Conservation (phyloP, 768 basidiomycete species). For the Mrakia blollopis region DNA sequence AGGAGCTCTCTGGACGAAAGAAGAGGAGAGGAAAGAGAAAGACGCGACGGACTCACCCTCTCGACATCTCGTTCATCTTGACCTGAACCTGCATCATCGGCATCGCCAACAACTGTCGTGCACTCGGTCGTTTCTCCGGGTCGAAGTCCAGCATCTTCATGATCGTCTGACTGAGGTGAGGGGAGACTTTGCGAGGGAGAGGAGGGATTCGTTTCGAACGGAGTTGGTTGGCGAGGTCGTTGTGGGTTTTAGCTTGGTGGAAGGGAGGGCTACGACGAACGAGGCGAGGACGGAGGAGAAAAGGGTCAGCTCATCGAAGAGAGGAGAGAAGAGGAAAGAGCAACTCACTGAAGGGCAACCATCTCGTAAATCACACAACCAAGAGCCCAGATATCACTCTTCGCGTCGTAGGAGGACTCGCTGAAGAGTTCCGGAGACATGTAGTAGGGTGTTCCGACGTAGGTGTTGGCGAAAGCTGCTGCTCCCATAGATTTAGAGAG, state of each 20-base stretch:
- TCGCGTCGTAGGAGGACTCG: slow-evolving; percentile 94
- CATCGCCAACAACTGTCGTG: slow-evolving; percentile 14
- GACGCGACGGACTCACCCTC: slow-evolving; percentile 8
- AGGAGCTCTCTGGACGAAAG: not conserved
- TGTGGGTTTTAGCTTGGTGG: slow-evolving; percentile 84
- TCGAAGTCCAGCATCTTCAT: slow-evolving; percentile 31
- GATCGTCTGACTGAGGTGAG: slow-evolving; percentile 25
- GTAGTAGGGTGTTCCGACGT: slow-evolving; percentile 98
- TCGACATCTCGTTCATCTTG: slow-evolving; percentile 6
- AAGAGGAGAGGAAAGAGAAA: not conserved
- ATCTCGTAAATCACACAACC: slow-evolving; percentile 96
- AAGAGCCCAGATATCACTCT: slow-evolving; percentile 97
- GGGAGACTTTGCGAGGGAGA: slow-evolving; percentile 51
- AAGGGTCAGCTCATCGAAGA: not conserved
- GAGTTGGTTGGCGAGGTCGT: slow-evolving; percentile 75
- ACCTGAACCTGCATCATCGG: slow-evolving; percentile 27
- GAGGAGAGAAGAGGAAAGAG: not conserved
- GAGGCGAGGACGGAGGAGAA: too few relatives aligned
- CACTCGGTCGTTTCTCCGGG: slow-evolving; percentile 24
- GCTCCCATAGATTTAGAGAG: slow-evolving; percentile 85
- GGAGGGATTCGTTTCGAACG: slow-evolving; percentile 84
- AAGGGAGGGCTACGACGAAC: slow-evolving; percentile 61
- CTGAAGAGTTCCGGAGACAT: slow-evolving; percentile 99
- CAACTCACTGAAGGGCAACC: slow-evolving; percentile 68
- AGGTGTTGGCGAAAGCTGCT: slow-evolving; percentile 88